These are phyloP conservation scores for Candida nonsorbophila DNA, from an alignment of 805 yeast genomes.

Conservation along the genomic window DNA sequence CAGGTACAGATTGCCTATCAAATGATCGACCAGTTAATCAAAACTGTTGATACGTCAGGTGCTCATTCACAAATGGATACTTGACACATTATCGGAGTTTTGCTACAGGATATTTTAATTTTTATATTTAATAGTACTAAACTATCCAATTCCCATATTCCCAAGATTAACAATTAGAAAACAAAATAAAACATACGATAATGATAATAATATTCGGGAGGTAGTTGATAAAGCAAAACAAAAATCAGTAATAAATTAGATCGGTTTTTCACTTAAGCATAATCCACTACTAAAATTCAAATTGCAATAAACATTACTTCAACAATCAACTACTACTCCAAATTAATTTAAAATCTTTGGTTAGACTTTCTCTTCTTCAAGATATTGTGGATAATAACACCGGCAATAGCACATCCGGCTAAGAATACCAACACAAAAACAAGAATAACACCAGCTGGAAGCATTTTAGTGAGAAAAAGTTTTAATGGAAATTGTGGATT, in stretches of 20 bases:
- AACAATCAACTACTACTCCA: neutral
- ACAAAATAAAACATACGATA: slow-evolving; percentile 1
- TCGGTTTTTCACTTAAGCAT: slow-evolving; percentile 10
- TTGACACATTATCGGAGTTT: no score
- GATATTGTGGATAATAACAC: slow-evolving; percentile 34
- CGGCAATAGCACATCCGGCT: slow-evolving; percentile 32
- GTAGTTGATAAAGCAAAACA: no score
- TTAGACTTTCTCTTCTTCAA: slow-evolving; percentile 38
- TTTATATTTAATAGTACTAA: no score
- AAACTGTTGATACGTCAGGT: no score
- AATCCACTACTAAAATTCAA: slow-evolving; percentile 2
- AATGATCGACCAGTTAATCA: no score
- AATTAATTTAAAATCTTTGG: slow-evolving; percentile 32
- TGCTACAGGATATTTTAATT: no score
- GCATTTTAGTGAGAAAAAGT: slow-evolving; percentile 32
- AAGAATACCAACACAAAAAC: slow-evolving; percentile 56
- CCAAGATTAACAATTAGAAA: no score
- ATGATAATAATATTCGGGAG: no score
- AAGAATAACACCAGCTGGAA: slow-evolving; percentile 72
- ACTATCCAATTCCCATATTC: no score
- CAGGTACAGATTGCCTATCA: no score
- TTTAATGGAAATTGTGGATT: slow-evolving; percentile 2
- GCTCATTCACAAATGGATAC: no score
- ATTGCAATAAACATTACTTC: slow-evolving; percentile 1
- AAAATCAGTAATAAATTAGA: no score